Evolutionary conservation across 2,329 filamentous ascomycete genomes (phyloP).

Genomic region (Pseudocercospora musae): DNA sequence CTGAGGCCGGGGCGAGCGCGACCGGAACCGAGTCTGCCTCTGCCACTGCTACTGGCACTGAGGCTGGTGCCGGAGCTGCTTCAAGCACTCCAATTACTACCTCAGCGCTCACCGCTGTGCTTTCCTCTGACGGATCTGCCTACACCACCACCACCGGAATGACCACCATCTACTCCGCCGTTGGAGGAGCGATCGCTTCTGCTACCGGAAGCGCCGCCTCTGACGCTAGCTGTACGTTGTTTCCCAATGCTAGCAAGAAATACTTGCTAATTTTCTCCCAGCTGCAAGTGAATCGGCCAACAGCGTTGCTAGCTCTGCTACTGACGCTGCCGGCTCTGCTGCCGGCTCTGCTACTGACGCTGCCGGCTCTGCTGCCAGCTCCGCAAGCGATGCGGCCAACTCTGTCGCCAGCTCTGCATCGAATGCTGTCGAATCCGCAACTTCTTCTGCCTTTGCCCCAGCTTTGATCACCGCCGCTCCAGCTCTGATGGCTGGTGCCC

Average conservation of each 20-base stretch:
- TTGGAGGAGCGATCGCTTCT: conserved; percentile 17
- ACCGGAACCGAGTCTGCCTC: conserved; percentile 13
- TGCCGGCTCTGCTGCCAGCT: conserved; percentile 15
- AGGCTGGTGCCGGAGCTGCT: not conserved
- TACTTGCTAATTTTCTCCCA: not conserved
- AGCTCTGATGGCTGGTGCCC: conserved; percentile 32
- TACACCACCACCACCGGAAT: conserved; percentile 35
- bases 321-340: conserved; percentile 10
- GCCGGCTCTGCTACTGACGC: conserved; percentile 9
- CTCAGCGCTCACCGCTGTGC: conserved; percentile 30
- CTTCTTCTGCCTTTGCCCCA: conserved; percentile 20
- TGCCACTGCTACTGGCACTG: conserved; percentile 2
- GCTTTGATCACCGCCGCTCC: conserved; percentile 36
- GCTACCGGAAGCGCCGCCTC: conserved; percentile 14
- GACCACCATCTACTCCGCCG: conserved; percentile 33
- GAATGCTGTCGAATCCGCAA: conserved; percentile 22
- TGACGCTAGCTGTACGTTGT: conserved; percentile 7
- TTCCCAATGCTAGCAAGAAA: not conserved
- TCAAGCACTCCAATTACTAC: conserved; percentile 27
- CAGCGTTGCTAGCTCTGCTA: conserved; percentile 14
- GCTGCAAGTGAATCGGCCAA: conserved; percentile 9
- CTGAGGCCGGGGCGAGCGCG: conserved; percentile 6
- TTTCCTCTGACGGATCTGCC: conserved; percentile 30
- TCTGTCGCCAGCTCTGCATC: conserved; percentile 15
- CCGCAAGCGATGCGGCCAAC: conserved; percentile 20